Base-by-base conservation (phyloP, 164 flowering plant species). In the Stephania yunnanensis region DNA sequence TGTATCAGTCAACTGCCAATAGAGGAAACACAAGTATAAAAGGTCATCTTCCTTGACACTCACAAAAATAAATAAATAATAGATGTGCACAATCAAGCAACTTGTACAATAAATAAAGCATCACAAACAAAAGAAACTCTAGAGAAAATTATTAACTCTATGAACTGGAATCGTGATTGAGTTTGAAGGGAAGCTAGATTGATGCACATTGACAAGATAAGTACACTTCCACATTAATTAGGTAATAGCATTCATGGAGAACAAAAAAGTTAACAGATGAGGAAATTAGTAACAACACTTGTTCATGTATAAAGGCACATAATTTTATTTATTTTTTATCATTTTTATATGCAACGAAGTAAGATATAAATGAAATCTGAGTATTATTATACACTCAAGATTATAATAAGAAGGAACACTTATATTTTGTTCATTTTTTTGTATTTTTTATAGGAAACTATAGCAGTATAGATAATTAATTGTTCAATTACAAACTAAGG, bases 1-100 rank as follows among this genome's bases (percentile, higher is more conserved):
- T 75, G 78, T 78, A 78, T 91, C 97, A 15, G 83, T 85, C 67
- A 92, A 74, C 98, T 94, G 90, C 72, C 68, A 73, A 74, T 12
- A 78, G 50, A 76, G 76, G 76, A 71, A 19, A 45, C 4, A 42
- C 10, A 50, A 68, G 72, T 30, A 2, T 10, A 64, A 74, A 76
- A 0, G 55, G 55, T 50, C 55, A 50, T 50, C 4, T 10, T 50
- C 55, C 55, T 50, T 50, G 9, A 50, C 11, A 50, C 13, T 50
- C 13, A 0, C 11, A 50, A 50, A 50, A 10, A 15, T 10, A 50
- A 50, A 15, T 15, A 50, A 50, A 10, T 50, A 10, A 50, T 50
- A 10, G 15, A 7, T 50, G 2, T 50, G 15, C 15, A 50, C 55
- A 50, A 15, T 10, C 11, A 50, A 50, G 55, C 15, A 9, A 50